phyloP scores from a whole-genome alignment of 2,329 filamentous ascomycete species.

The Biscogniauxia sp. region DNA sequence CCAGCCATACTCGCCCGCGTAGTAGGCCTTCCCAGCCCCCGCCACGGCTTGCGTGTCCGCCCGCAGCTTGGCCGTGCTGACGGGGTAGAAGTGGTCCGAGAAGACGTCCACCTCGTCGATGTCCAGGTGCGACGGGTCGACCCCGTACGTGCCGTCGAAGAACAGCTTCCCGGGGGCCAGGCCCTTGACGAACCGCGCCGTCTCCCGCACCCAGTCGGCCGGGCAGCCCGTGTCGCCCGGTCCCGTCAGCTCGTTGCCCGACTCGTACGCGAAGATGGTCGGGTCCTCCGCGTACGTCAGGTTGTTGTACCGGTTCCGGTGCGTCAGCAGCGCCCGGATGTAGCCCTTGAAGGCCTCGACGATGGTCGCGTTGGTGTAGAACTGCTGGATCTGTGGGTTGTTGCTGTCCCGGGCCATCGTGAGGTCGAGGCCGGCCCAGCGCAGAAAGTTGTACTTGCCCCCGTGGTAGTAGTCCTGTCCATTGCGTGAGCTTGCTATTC shows the following conservation, averaged over 20 bases:
- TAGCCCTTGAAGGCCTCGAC: slow-evolving; percentile 45
- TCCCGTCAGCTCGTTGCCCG: slow-evolving; percentile 47
- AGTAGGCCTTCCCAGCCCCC: slow-evolving; percentile 38
- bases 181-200: slow-evolving; percentile 41
- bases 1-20: slow-evolving; percentile 49
- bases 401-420: slow-evolving; percentile 32
- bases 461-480: slow-evolving; percentile 48
- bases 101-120: slow-evolving; percentile 45
- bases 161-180: slow-evolving; percentile 44
- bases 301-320: slow-evolving; percentile 45
- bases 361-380: slow-evolving; percentile 45
- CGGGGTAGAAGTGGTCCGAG: slow-evolving; percentile 47
- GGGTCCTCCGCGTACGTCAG: slow-evolving; percentile 47
- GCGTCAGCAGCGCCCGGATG: slow-evolving; percentile 42
- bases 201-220: slow-evolving; percentile 40
- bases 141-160: slow-evolving; percentile 48
- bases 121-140: slow-evolving; percentile 42
- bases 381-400: slow-evolving; percentile 42
- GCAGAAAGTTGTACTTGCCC: slow-evolving; percentile 47
- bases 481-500: slow-evolving; percentile 9
- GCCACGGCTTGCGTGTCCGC: slow-evolving; percentile 38
- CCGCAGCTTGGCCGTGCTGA: slow-evolving; percentile 38
- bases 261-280: slow-evolving; percentile 49
- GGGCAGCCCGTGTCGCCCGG: slow-evolving; percentile 45
- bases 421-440: slow-evolving; percentile 45